A percentile compares a stretch with the other conserved stretches of the same genome.
Evolutionary conservation across 1,284 basidiomycete species (phyloP).

Genomic region (Leccinum variabile): DNA sequence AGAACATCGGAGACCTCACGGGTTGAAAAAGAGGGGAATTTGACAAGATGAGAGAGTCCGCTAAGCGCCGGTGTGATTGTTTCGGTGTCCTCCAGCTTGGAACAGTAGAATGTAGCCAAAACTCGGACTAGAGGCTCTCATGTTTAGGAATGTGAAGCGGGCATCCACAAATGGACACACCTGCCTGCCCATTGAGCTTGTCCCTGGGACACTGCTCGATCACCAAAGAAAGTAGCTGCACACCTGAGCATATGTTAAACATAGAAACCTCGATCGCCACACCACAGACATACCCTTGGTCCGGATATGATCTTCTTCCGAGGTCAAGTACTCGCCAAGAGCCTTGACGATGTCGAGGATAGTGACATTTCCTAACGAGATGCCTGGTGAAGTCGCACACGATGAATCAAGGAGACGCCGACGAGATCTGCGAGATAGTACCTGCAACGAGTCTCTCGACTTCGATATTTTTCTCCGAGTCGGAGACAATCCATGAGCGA

Average conservation of each 20-base stretch:
- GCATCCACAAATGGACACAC: conserved; percentile 44
- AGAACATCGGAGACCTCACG: conserved; percentile 69
- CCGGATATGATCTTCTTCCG: conserved; percentile 77
- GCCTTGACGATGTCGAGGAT: conserved; percentile 85
- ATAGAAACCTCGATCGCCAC: conserved; percentile 8
- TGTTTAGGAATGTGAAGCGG: conserved; percentile 7
- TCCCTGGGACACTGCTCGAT: conserved; percentile 60
- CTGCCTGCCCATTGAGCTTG: conserved; percentile 79
- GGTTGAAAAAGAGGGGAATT: conserved; percentile 67
- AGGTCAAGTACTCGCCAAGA: conserved; percentile 84
- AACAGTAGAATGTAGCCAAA: conserved; percentile 79
- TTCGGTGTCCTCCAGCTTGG: conserved; percentile 85
- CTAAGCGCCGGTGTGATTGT: conserved; percentile 76
- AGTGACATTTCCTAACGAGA: conserved; percentile 59
- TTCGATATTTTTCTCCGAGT: conserved; percentile 59
- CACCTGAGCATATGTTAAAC: conserved; percentile 52
- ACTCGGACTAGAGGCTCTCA: conserved; percentile 62
- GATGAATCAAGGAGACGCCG: conserved; percentile 8
- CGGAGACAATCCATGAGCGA: conserved; percentile 71
- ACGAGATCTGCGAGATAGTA: conserved; percentile 12
- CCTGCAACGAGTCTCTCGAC: conserved; percentile 57
- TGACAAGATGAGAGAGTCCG: conserved; percentile 70
- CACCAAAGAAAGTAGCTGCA: conserved; percentile 70
- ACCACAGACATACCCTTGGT: conserved; percentile 62
- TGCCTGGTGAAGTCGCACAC: conserved; percentile 47